These are phyloP conservation scores for Yamadazyma buinensis DNA, from an alignment of 1,139 yeast genomes.

Conservation along the genomic window DNA sequence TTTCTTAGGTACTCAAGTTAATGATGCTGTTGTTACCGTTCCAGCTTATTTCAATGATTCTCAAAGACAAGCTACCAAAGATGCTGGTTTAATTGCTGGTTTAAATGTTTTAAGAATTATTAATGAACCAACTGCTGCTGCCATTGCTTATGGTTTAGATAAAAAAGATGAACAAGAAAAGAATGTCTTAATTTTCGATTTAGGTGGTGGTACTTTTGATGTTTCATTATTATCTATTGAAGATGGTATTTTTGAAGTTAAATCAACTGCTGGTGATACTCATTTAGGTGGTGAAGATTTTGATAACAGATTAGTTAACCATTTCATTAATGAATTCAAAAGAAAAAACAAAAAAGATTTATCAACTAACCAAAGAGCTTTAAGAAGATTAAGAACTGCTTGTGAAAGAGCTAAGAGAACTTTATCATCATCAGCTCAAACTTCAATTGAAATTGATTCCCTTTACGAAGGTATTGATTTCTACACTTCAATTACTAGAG, in stretches of 20 bases:
- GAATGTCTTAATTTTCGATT: conserved; percentile 89
- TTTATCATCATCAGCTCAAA: conserved; percentile 92
- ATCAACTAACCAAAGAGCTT: conserved; percentile 90
- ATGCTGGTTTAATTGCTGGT: conserved; percentile 61
- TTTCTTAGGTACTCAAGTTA: conserved; percentile 55
- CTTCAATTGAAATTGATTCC: conserved; percentile 96
- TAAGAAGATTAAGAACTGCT: conserved; percentile 98
- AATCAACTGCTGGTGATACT: conserved; percentile 99
- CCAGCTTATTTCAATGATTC: conserved; percentile 63
- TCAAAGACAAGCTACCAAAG: conserved; percentile 62
- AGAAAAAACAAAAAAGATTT: conserved; percentile 94
- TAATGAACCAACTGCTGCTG: conserved; percentile 63
- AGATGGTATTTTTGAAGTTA: conserved; percentile 99
- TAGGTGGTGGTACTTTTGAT: conserved; percentile 99
- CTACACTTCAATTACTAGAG: conserved; percentile 96
- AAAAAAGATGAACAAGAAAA: conserved; percentile 63
- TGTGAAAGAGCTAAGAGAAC: conserved; percentile 99
- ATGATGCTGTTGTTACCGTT: conserved; percentile 74
- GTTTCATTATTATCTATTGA: conserved; percentile 94
- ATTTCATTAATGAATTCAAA: conserved; percentile 93
- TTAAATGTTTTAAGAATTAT: conserved; percentile 57
- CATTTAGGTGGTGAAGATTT: conserved; percentile 99
- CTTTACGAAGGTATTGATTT: conserved; percentile 95
- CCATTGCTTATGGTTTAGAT: conserved; percentile 62
- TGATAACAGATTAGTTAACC: conserved; percentile 93